phyloP scores from a whole-genome alignment of 352 stramenopile genomes.

The Globisporangium heterothallicum region DNA sequence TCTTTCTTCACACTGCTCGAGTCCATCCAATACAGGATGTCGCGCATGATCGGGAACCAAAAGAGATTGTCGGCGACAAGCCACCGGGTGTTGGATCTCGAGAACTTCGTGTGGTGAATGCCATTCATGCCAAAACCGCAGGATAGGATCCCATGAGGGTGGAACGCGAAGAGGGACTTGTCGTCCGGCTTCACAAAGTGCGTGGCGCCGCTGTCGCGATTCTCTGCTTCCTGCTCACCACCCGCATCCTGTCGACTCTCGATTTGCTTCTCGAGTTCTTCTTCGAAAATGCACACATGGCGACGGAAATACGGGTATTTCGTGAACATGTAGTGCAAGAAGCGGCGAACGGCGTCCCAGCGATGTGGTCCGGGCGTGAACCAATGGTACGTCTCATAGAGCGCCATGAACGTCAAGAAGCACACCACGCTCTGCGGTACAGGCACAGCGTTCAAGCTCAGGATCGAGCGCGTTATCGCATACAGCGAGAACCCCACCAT shows the following conservation, averaged over 20 bases:
- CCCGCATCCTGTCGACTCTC: no score
- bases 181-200: neutral
- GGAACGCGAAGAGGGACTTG: slow-evolving; percentile 41
- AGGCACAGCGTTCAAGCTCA: slow-evolving; percentile 17
- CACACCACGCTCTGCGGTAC: slow-evolving; percentile 11
- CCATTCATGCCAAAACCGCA: slow-evolving; percentile 55
- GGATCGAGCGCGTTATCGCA: slow-evolving; percentile 14
- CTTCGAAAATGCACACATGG: slow-evolving; percentile 25
- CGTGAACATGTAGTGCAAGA: slow-evolving; percentile 17
- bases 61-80: slow-evolving; percentile 68
- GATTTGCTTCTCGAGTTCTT: no score
- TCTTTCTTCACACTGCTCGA: slow-evolving; percentile 45
- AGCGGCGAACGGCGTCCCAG: slow-evolving; percentile 24
- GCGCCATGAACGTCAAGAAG: slow-evolving; percentile 24
- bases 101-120: slow-evolving; percentile 42
- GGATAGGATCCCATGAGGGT: slow-evolving; percentile 61
- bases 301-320: slow-evolving; percentile 29
- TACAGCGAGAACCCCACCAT: slow-evolving; percentile 19
- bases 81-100: slow-evolving; percentile 43
- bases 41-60: slow-evolving; percentile 57
- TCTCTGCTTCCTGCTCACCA: slow-evolving; percentile 2
- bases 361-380: slow-evolving; percentile 18
- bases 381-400: slow-evolving; percentile 43
- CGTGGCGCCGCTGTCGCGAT: neutral
- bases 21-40: slow-evolving; percentile 67